Base-by-base conservation (phyloP, 1,284 basidiomycete species). In the Rhodotorula sp. region DNA sequence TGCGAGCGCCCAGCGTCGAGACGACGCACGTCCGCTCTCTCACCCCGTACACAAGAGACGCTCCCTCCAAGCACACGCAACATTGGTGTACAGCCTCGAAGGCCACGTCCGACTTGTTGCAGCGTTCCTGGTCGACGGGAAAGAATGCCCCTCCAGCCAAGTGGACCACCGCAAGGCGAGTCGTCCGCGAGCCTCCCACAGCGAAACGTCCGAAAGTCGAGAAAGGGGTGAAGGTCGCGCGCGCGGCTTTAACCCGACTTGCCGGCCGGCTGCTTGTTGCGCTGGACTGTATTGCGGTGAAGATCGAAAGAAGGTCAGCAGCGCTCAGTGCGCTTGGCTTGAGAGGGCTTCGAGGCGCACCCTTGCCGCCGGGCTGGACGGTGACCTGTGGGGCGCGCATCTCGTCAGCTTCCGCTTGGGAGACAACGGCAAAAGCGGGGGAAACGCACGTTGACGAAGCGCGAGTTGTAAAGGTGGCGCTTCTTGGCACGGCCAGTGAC, bases 241-340 rank as follows among this genome's bases (percentile, higher is more conserved):
- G 51, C 98, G 97, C n/a, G n/a, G 9, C 50, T 29, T 51, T 17
- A 29, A 6, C n/a, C n/a, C n/a, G 27, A 12, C 50, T 10, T 29
- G 27, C 27, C 22, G 7, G 6, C 25, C 48, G 50, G 50, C 50
- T 51, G 50, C 50, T 51, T 51, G 50, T 29, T 51, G 50, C 50
- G 50, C n/a, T 51, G 50, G 13, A 51, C 50, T 13, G 9, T 1
- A 15, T 27, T 10, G 50, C 12, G n/a, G 22, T 4, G 15, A 29
- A 19, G n/a, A 17, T 10, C 15, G 50, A 51, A 1, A 13, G 12
- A 51, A 25, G 12, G 50, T 17, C 27, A n/a, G n/a, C 15, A 13
- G 50, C 2, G 27, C 50, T 27, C 48, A n/a, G 27, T 50, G 48
- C 48, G 48, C 48, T 50, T 25, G 48, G n/a, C 48, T 9, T 8